Evolutionary conservation across 2,329 filamentous ascomycete genomes (phyloP).

Genomic region (Volutella citrinella): DNA sequence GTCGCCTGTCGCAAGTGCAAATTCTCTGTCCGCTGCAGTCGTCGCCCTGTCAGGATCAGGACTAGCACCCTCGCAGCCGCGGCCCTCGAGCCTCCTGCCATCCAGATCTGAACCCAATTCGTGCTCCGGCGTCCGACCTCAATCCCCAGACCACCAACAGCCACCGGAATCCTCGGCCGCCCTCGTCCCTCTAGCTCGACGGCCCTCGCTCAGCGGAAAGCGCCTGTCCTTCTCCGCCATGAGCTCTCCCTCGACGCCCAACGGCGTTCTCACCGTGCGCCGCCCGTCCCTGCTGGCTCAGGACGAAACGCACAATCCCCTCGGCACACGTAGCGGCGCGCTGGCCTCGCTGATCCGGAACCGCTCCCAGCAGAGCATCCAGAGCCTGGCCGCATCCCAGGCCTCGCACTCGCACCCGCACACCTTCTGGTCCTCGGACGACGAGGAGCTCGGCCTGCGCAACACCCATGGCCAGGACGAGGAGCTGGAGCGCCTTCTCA

Average conservation of each 20-base stretch:
- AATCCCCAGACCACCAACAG: too few relatives aligned
- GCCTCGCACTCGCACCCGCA: slow-evolving; percentile 14
- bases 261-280: slow-evolving; percentile 23
- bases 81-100: too few relatives aligned
- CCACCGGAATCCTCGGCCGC: too few relatives aligned
- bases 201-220: too few relatives aligned
- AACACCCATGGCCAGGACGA: slow-evolving; percentile 41
- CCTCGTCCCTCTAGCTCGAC: too few relatives aligned
- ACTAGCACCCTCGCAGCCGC: too few relatives aligned
- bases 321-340: slow-evolving; percentile 35
- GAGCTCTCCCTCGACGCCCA: slow-evolving; percentile 29
- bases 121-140: too few relatives aligned
- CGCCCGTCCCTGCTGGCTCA: slow-evolving; percentile 31
- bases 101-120: too few relatives aligned
- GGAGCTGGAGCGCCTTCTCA: slow-evolving; percentile 41
- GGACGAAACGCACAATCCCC: slow-evolving; percentile 31
- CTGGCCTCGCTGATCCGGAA: slow-evolving; percentile 38
- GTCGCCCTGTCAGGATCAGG: too few relatives aligned
- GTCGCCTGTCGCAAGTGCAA: too few relatives aligned
- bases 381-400: slow-evolving; percentile 26
- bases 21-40: too few relatives aligned
- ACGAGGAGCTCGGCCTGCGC: slow-evolving; percentile 29
- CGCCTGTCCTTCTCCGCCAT: too few relatives aligned
- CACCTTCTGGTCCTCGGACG: slow-evolving; percentile 26
- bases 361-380: slow-evolving; percentile 33